Conservation (phyloP, 768 basidiomycete species). For the Termitomyces sp. region DNA sequence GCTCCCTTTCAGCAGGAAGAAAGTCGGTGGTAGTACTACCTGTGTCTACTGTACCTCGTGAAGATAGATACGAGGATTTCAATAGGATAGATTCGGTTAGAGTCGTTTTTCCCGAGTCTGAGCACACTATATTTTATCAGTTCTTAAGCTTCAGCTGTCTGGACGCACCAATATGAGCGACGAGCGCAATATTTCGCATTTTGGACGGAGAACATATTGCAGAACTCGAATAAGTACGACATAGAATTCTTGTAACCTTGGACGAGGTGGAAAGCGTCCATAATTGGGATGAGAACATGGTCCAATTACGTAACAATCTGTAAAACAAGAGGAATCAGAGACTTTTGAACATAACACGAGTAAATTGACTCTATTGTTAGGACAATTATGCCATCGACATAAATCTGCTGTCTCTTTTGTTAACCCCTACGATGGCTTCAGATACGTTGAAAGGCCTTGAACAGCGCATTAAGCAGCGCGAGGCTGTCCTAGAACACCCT, state of each 20-base stretch:
- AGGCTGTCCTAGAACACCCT: slow-evolving; percentile 26
- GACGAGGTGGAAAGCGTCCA: slow-evolving; percentile 10
- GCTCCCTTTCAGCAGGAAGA: slow-evolving; percentile 81
- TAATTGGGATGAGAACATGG: slow-evolving; percentile 17
- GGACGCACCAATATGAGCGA: slow-evolving; percentile 78
- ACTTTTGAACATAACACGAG: slow-evolving; percentile 18
- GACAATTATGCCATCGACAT: slow-evolving; percentile 12
- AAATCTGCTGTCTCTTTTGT: slow-evolving; percentile 12
- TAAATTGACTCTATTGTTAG: slow-evolving; percentile 21
- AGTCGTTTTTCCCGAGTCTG: slow-evolving; percentile 89
- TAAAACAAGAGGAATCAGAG: neutral
- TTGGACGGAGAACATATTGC: slow-evolving; percentile 31
- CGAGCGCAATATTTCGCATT: slow-evolving; percentile 75
- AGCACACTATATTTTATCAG: neutral
- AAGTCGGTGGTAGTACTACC: slow-evolving; percentile 92
- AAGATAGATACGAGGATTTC: slow-evolving; percentile 64
- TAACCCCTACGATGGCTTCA: slow-evolving; percentile 22
- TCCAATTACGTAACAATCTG: neutral
- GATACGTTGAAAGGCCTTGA: slow-evolving; percentile 30
- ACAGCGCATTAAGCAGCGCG: slow-evolving; percentile 37
- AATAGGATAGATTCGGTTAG: slow-evolving; percentile 83
- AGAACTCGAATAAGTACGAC: slow-evolving; percentile 24
- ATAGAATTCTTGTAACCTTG: neutral
- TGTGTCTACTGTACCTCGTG: slow-evolving; percentile 80
- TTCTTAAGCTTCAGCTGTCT: neutral